Base-by-base conservation (phyloP, 2,329 filamentous ascomycete genomes). In the Botryotinia convoluta region DNA sequence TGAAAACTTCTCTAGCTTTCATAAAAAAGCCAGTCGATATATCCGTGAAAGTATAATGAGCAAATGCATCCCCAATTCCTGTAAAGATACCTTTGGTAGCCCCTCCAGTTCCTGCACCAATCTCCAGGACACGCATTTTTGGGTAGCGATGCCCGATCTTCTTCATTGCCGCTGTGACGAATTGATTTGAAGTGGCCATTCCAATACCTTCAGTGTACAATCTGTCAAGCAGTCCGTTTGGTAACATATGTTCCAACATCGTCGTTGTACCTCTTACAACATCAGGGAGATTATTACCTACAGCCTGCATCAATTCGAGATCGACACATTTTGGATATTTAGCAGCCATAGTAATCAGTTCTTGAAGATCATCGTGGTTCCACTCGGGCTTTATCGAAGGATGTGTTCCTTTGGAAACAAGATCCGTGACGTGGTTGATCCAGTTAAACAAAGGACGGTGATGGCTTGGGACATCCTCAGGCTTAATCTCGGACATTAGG, bases 21-120 rank as follows among this genome's bases (percentile, higher is more conserved):
- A 79, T 79, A 63, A 84, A 84, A 77, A 84, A 84, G 4, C 79
- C 81, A 2, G 80, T 63, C 3, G 75, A 76, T 18, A 79, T 74
- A 69, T 80, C 78, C 20, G 79, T 80, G 67, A 75, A 79, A 5
- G 69, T 73, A 60, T 79, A 75, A 32, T 37, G n/a, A 68, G 77
- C 78, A 44, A 48, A 71, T 14, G 61, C 70, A 16, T 67, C 70
- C 20, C 61, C 65, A 16, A 73, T 57, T 18, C 44, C 67, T n/a
- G 60, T 42, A 10, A 63, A 69, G 1, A 65, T 61, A 42, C 68
- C 71, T 35, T 65, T 71, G 0, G 71, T 72, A 10, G 51, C 51
- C 3, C 51, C 42, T 32, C 71, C 71, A 22, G 71, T 72, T 4
- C 71, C 71, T 14, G 71, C 71, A 18, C 71, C 71, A 22, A 72